Conservation (phyloP, 352 stramenopile genomes). For the Pelagophyceae sp. region DNA sequence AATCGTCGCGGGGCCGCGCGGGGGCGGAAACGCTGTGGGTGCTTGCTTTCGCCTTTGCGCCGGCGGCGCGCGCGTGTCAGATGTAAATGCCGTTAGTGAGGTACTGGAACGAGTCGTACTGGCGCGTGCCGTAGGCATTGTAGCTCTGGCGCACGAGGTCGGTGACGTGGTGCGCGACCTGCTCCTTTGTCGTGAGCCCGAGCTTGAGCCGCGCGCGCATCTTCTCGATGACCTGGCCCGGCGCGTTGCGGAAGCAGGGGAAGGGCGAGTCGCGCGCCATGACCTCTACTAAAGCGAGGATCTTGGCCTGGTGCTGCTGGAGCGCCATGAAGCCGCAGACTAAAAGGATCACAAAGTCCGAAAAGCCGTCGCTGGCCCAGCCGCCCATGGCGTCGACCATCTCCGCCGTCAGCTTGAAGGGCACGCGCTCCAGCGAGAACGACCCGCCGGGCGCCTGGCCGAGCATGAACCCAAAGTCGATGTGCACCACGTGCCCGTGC, state of each 20-base stretch:
- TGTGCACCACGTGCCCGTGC: conserved; percentile 95
- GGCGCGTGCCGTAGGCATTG: conserved; percentile 77
- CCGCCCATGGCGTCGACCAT: conserved; percentile 96
- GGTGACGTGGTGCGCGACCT: conserved; percentile 67
- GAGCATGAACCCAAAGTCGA: conserved; percentile 99
- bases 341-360: conserved; percentile 92
- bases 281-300: conserved; percentile 91
- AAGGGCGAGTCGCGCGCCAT: conserved; percentile 89
- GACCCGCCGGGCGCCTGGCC: conserved; percentile 94
- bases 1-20: too few species aligned
- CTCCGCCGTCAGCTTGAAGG: conserved; percentile 98
- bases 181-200: conserved; percentile 68
- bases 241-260: conserved; percentile 81
- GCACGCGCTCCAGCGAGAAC: conserved; percentile 95
- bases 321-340: conserved; percentile 92
- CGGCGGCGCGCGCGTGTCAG: background rate
- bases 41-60: background rate
- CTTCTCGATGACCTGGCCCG: conserved; percentile 66
- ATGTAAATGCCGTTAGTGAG: conserved; percentile 76
- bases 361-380: conserved; percentile 60
- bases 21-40: too few species aligned
- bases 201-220: conserved; percentile 75
- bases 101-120: conserved; percentile 86
- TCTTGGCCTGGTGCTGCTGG: conserved; percentile 84
- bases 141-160: conserved; percentile 79